Conservation (phyloP, 106 monocot species). For the Agapanthus africanus region DNA sequence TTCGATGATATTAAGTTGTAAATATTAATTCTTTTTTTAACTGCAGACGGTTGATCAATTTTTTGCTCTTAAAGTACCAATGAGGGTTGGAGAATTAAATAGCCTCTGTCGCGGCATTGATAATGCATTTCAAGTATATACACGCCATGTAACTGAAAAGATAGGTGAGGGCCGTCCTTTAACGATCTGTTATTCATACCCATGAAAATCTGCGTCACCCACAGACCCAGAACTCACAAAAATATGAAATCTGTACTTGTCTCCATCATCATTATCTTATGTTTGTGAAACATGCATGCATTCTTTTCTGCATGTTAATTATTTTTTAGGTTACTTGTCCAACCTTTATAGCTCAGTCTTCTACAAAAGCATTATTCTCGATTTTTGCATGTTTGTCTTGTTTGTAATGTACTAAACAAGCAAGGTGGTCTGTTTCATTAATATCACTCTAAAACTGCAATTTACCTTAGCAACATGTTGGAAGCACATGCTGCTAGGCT, state of each 20-base stretch:
- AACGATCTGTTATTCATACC: background rate
- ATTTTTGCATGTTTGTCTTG: no score
- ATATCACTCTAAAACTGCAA: background rate
- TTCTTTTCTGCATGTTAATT: no score
- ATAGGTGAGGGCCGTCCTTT: conserved; percentile 39
- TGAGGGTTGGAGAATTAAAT: conserved; percentile 71
- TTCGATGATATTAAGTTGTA: background rate
- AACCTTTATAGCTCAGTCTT: no score
- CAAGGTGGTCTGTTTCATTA: no score
- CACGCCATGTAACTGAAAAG: conserved; percentile 46
- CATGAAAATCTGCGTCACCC: no score
- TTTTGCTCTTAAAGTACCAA: conserved; percentile 91
- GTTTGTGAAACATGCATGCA: background rate
- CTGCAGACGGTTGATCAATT: conserved; percentile 93
- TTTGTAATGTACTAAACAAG: no score
- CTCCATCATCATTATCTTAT: background rate
- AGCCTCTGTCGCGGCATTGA: conserved; percentile 77
- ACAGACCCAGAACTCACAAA: no score
- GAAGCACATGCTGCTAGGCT: no score
- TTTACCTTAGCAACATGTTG: no score
- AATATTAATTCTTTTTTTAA: conserved; percentile 3
- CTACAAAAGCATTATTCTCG: no score
- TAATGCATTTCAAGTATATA: conserved; percentile 88
- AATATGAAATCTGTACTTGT: no score
- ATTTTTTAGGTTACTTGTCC: no score